Evolutionary conservation across 108 stramenopile genomes (phyloP).

Genomic region (Aurantiochytrium sp.): DNA sequence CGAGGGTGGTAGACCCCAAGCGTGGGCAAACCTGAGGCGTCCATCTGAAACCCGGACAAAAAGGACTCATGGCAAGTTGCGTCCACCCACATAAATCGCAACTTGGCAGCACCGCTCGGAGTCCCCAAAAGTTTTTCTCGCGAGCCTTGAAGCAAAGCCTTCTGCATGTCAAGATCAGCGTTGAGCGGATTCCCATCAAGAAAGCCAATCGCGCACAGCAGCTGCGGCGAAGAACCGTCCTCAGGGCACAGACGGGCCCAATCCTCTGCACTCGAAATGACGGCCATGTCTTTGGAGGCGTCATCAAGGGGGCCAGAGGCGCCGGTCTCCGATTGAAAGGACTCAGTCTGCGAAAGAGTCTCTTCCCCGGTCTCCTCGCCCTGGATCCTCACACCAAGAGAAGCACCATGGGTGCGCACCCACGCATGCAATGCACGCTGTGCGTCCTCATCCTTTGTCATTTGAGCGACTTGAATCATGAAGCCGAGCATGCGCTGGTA

Average conservation of each 20-base stretch:
- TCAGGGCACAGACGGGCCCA: not conserved
- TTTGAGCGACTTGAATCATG: not conserved
- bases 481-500: not conserved
- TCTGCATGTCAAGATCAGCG: not conserved
- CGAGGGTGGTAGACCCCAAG: not conserved
- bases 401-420: not conserved
- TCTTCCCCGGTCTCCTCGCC: not conserved
- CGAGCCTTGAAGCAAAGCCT: not conserved
- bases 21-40: not conserved
- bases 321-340: too few relatives aligned
- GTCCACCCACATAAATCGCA: constrained; percentile 6
- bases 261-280: not conserved
- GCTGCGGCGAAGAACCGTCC: not conserved
- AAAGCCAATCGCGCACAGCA: not conserved
- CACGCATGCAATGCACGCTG: not conserved
- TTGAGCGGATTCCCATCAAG: not conserved
- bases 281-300: not conserved
- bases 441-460: not conserved
- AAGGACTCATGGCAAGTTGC: not conserved
- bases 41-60: not conserved
- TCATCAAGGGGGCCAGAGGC: not conserved
- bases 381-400: not conserved
- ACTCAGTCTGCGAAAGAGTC: not conserved
- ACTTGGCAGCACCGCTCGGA: not conserved
- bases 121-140: not conserved